Evolutionary conservation across 164 flowering plant genomes (phyloP).

Genomic region (Houttuynia cordata): DNA sequence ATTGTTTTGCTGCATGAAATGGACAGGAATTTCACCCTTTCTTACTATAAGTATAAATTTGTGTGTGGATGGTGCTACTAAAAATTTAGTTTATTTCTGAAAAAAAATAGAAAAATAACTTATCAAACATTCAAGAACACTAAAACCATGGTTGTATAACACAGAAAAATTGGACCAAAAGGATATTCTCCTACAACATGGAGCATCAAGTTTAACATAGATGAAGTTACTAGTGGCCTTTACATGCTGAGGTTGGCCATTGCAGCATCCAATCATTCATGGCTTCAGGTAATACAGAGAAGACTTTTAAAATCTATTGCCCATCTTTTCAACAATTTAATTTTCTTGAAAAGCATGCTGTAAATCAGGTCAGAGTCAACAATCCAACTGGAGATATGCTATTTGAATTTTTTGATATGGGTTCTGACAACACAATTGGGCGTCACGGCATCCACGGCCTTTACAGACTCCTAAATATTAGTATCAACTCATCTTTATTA

Average conservation of each 20-base stretch:
- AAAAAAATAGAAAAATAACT: background rate
- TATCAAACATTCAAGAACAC: background rate
- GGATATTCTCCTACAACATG: constrained; percentile 35
- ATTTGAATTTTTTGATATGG: constrained; percentile 25
- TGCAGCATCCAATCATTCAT: constrained; percentile 35
- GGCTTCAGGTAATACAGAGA: constrained; percentile 23
- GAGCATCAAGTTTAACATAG: constrained; percentile 31
- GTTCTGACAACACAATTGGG: constrained; percentile 32
- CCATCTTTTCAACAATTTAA: background rate
- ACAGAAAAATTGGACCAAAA: constrained; percentile 23
- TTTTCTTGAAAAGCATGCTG: background rate
- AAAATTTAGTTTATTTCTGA: background rate
- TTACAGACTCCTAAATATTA: constrained; percentile 28
- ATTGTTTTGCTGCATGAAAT: background rate
- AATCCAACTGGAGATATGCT: constrained; percentile 14
- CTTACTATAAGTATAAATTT: background rate
- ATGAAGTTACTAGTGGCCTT: constrained; percentile 18
- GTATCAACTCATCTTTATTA: constrained; percentile 25
- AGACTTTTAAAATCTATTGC: background rate
- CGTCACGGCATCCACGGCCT: constrained; percentile 54
- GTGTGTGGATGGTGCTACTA: no score
- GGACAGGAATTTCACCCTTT: background rate
- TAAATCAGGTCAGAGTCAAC: constrained; percentile 28
- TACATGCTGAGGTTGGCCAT: constrained; percentile 39
- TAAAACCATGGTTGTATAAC: background rate